Base-by-base conservation (phyloP, 2,329 filamentous ascomycete genomes). In the Xylariaceae sp. region DNA sequence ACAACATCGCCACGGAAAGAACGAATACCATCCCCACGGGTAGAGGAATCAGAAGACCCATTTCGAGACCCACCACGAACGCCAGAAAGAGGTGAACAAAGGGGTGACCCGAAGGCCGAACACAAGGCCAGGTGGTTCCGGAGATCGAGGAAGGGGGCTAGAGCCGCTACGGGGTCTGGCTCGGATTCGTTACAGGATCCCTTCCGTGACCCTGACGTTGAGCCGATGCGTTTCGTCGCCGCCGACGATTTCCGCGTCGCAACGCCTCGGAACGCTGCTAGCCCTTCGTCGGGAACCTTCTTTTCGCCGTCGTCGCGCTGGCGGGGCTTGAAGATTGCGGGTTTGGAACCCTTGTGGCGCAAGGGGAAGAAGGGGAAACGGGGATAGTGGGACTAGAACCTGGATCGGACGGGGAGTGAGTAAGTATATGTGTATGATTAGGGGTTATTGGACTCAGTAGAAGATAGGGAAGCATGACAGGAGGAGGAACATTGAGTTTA, bases 191-290 rank as follows among this genome's bases (percentile, higher is more conserved):
- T 34, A 8, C 42, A 50, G 21, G 44, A 55, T 18, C 53, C 56
- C 8, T 51, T 49, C 41, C 44, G 47, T 1, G 53, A 55, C 29
- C 53, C 44, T 5, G 44, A 43, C 6, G 13, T 43, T n/a, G 41
- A 43, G 2, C 53, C 56, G 4, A 58, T 58, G 53, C 53, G 30
- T 21, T 29, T 58, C 26, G 30, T 58, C 13, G 49, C 52, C 8
- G 53, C 50, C 1, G 56, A 58, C 9, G 53, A 58, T 42, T 56
- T 48, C 39, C 56, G 56, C 18, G 34, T 58, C 15, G 30, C 39
- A 7, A 30, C 29, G 7, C 21, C n/a, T 18, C n/a, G 26, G 10
- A 22, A 30, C 18, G 6, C 4, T 12, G 12, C 15, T 13, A 22
- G 39, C 6, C 13, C 6, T 1, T 19, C 19, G 10, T 16, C 19